These are phyloP conservation scores for Plasmopara halstedii DNA, from an alignment of 352 stramenopile genomes.

Conservation along the genomic window DNA sequence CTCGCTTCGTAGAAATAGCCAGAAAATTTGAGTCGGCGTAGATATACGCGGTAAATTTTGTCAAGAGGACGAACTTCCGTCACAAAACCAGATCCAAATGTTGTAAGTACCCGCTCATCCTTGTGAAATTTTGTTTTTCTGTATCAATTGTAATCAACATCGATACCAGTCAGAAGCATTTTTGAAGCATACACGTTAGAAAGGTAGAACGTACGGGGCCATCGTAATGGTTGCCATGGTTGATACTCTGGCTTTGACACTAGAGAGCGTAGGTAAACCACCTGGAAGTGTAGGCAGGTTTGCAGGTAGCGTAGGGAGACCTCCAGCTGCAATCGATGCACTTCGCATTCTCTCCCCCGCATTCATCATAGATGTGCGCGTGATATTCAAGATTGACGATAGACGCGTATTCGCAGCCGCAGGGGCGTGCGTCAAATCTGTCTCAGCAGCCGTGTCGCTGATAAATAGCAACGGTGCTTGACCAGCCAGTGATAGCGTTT, in stretches of 20 bases:
- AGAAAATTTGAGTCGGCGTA: slow-evolving; percentile 62
- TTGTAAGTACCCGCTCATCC: slow-evolving; percentile 67
- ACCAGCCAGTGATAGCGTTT: slow-evolving; percentile 17
- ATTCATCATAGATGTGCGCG: slow-evolving; percentile 59
- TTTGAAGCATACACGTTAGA: neutral
- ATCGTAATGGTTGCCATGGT: slow-evolving; percentile 70
- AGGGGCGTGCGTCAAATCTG: slow-evolving; percentile 24
- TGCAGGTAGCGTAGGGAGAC: slow-evolving; percentile 35
- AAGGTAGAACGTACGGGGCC: slow-evolving; percentile 31
- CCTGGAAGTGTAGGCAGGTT: slow-evolving; percentile 25
- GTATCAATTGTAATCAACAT: neutral
- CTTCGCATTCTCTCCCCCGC: slow-evolving; percentile 52
- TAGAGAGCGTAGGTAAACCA: slow-evolving; percentile 57
- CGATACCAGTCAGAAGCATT: too few relatives aligned
- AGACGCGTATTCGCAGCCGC: slow-evolving; percentile 35
- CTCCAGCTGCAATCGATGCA: slow-evolving; percentile 41
- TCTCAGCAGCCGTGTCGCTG: slow-evolving; percentile 36
- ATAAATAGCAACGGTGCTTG: slow-evolving; percentile 39
- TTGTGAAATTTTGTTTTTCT: slow-evolving; percentile 67
- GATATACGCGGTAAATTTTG: slow-evolving; percentile 71
- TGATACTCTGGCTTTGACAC: slow-evolving; percentile 57
- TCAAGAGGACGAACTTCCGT: slow-evolving; percentile 45
- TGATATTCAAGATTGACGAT: slow-evolving; percentile 70
- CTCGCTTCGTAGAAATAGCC: slow-evolving; percentile 71
- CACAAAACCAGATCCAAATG: slow-evolving; percentile 75